Percentiles rank a stretch among this genome's conserved stretches.
phyloP scores from a whole-genome alignment of 306 rosid genomes.

The Sechiopsis laciniata region DNA sequence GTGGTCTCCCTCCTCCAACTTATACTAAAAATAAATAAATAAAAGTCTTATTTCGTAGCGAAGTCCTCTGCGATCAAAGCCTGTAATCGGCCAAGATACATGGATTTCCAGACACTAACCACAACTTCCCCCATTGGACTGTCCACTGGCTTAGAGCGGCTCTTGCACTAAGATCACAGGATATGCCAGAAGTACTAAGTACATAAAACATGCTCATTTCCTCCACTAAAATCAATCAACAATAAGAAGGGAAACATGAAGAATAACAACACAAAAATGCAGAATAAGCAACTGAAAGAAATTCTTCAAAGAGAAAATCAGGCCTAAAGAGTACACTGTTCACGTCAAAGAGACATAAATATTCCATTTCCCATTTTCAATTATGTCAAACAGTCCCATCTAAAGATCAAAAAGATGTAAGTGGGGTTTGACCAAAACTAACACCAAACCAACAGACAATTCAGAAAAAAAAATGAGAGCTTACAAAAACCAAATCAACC shows the following conservation, averaged over 20 bases:
- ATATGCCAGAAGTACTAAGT: neutral
- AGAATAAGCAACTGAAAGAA: neutral
- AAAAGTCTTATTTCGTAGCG: too few species aligned
- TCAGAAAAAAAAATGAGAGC: neutral
- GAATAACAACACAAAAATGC: neutral
- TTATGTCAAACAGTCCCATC: neutral
- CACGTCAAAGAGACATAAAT: neutral
- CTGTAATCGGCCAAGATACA: neutral
- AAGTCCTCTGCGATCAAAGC: neutral
- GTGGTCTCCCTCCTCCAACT: too few species aligned
- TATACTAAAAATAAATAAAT: too few species aligned
- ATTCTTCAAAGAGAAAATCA: neutral
- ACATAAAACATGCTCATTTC: neutral
- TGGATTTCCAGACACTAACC: neutral
- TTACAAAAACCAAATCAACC: neutral
- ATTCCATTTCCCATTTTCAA: neutral
- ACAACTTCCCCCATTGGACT: neutral
- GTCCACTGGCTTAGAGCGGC: too few species aligned
- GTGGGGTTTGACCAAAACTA: neutral
- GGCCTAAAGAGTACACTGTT: neutral
- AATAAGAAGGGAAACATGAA: constrained; percentile 13
- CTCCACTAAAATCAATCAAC: constrained; percentile 3
- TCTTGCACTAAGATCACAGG: neutral
- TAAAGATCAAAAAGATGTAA: neutral
- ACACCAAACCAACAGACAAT: neutral